A percentile compares a stretch with the other conserved stretches of the same genome.
These are phyloP conservation scores for Limnomonas spitsbergensis DNA, from an alignment of 139 green algal species.

Conservation along the genomic window DNA sequence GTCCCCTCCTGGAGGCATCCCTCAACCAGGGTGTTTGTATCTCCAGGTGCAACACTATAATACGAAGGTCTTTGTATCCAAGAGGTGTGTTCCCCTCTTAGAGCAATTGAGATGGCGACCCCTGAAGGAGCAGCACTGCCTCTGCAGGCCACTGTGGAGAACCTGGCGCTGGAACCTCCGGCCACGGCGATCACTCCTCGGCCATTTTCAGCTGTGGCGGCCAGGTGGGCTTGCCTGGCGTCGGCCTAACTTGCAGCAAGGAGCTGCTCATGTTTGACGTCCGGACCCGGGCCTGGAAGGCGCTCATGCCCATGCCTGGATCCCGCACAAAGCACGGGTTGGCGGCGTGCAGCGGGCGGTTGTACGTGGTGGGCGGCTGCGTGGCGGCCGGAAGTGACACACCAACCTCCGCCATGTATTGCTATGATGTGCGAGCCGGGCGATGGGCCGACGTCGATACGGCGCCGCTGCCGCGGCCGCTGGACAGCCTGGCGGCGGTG, in stretches of 20 bases:
- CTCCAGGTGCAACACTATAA: too few relatives aligned
- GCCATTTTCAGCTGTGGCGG: constrained; percentile 6
- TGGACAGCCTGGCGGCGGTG: constrained; percentile 4
- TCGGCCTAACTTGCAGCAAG: constrained; percentile 2
- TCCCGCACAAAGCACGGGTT: not conserved
- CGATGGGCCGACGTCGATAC: not conserved
- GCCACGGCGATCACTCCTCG: not conserved
- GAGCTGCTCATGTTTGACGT: constrained; percentile 13
- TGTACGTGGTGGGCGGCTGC: constrained; percentile 7
- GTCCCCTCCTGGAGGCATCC: too few relatives aligned
- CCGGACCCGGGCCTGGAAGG: not conserved
- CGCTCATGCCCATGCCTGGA: not conserved
- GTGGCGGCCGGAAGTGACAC: not conserved
- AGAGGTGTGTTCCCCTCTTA: too few relatives aligned
- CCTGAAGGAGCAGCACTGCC: too few relatives aligned
- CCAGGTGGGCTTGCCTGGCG: not conserved
- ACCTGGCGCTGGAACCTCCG: not conserved
- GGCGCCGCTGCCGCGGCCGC: not conserved
- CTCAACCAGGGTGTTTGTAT: too few relatives aligned
- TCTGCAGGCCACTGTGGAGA: constrained; percentile 3
- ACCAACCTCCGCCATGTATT: not conserved
- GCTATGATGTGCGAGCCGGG: constrained; percentile 7
- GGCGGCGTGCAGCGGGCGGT: not conserved
- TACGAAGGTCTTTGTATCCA: too few relatives aligned
- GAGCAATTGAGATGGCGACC: too few relatives aligned